Conservation (phyloP, 768 basidiomycete genomes). For the Trametopsis cervina region DNA sequence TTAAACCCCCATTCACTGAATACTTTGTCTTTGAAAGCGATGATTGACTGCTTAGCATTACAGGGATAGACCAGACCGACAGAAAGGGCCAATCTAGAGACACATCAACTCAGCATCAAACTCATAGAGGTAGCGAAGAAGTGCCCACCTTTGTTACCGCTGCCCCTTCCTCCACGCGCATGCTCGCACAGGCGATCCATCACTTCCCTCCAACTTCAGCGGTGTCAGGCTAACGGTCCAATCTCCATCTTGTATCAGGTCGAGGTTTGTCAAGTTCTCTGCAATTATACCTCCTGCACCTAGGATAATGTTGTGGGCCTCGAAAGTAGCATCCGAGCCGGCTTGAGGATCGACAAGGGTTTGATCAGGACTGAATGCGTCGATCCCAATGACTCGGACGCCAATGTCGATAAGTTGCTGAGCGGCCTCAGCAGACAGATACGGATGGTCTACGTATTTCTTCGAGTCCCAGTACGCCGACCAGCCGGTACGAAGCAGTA, state of each 20-base stretch:
- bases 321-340: conserved; percentile 16
- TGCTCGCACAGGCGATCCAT: conserved; percentile 66
- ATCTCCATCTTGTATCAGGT: conserved; percentile 27
- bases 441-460: conserved; percentile 58
- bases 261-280: conserved; percentile 62
- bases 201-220: conserved; percentile 46
- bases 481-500: conserved; percentile 68
- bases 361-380: conserved; percentile 60
- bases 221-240: conserved; percentile 52
- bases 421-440: conserved; percentile 48
- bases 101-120: no score
- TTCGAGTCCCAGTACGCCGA: conserved; percentile 35
- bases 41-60: no score
- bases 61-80: no score
- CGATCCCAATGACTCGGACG: conserved; percentile 51
- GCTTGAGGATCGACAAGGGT: conserved; percentile 14
- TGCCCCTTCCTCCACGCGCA: conserved; percentile 34
- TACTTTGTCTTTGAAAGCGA: no score
- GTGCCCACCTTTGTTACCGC: no score
- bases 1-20: no score
- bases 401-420: conserved; percentile 41
- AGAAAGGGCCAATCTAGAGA: no score
- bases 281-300: conserved; percentile 55
- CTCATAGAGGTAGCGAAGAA: no score
- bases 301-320: conserved; percentile 50